Conservation (phyloP, 2,329 filamentous ascomycete species). For the Amesomyces nigricolor region DNA sequence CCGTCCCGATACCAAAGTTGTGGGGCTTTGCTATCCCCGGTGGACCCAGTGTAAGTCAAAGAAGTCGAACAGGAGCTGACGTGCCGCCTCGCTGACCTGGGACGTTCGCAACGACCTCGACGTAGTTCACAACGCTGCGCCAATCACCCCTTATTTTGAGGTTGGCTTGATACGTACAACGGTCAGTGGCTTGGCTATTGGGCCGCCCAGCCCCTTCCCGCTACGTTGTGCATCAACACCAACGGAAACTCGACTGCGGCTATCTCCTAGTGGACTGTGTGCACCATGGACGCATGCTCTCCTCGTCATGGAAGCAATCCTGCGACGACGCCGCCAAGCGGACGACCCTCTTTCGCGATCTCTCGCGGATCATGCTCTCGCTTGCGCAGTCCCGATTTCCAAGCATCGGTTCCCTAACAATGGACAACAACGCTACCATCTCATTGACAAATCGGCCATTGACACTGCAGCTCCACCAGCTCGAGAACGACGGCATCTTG, state of each 20-base stretch:
- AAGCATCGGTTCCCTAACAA: slow-evolving; percentile 2
- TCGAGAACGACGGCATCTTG: slow-evolving; percentile 4
- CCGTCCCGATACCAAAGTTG: not conserved
- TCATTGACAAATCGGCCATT: slow-evolving; percentile 8
- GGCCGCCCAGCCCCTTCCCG: not conserved
- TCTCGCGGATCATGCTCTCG: slow-evolving; percentile 10
- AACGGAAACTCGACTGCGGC: not conserved
- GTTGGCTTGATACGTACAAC: not conserved
- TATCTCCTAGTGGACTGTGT: slow-evolving; percentile 6
- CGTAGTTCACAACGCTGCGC: slow-evolving; percentile 3
- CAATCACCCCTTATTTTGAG: not conserved
- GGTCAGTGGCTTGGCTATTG: not conserved
- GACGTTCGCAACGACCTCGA: too few relatives aligned
- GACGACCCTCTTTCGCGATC: slow-evolving; percentile 1
- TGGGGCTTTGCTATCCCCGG: not conserved
- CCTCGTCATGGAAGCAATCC: not conserved
- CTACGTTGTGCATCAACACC: slow-evolving; percentile 1
- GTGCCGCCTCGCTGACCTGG: not conserved
- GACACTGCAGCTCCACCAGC: slow-evolving; percentile 1
- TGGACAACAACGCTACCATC: not conserved
- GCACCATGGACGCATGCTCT: slow-evolving; percentile 6
- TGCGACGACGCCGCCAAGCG: not conserved
- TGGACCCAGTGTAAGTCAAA: not conserved
- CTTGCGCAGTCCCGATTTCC: not conserved
- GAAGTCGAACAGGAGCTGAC: not conserved